Conservation (phyloP, 2,329 filamentous ascomycete species). For the Achaetomium macrosporum region DNA sequence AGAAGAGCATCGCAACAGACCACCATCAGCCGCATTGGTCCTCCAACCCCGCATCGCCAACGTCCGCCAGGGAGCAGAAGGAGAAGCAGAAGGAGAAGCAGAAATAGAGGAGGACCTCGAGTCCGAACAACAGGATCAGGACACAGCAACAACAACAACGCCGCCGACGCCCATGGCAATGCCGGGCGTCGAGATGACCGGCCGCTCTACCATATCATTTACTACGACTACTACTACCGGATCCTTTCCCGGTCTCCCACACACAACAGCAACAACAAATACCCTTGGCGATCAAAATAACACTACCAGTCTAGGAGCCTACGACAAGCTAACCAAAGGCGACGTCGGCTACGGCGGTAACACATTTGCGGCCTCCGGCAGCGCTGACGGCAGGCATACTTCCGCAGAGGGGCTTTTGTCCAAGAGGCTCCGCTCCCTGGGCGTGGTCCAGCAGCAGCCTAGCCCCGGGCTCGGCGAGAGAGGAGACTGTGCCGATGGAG, state of each 20-base stretch:
- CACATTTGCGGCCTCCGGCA: too few relatives aligned
- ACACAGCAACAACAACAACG: neutral
- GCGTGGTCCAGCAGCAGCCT: neutral
- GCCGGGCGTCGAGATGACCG: slow-evolving; percentile 21
- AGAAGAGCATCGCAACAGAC: neutral
- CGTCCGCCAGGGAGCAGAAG: too few relatives aligned
- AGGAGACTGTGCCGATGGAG: too few relatives aligned
- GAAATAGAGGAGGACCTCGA: too few relatives aligned
- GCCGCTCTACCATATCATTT: neutral
- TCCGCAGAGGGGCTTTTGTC: slow-evolving; percentile 38
- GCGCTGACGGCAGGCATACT: slow-evolving; percentile 26
- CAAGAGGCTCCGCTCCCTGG: slow-evolving; percentile 2
- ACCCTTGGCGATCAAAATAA: too few relatives aligned
- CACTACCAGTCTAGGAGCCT: slow-evolving; percentile 29
- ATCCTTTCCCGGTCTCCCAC: too few relatives aligned
- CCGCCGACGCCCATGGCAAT: slow-evolving; percentile 15
- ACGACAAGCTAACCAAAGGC: slow-evolving; percentile 64
- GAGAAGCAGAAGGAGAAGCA: too few relatives aligned
- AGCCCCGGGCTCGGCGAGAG: too few relatives aligned
- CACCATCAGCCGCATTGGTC: neutral
- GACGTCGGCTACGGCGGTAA: slow-evolving; percentile 58
- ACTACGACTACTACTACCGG: neutral
- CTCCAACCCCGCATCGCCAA: neutral
- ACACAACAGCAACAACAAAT: neutral
- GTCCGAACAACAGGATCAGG: neutral